These are phyloP conservation scores for Vittaforma corneae DNA, from an alignment of 371 early-diverging fungal species.

Conservation along the genomic window DNA sequence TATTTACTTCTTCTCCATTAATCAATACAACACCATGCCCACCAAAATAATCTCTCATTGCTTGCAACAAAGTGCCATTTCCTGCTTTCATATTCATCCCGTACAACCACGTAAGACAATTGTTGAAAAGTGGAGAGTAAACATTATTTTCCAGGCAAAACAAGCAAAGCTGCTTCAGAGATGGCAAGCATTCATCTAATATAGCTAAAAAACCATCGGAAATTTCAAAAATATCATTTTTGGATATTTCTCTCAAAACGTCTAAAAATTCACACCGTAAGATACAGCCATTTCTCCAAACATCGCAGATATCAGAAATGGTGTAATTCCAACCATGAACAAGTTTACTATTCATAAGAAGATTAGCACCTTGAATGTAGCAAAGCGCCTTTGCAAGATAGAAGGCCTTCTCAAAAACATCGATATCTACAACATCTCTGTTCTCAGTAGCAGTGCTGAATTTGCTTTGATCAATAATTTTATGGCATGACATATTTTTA, in stretches of 20 bases:
- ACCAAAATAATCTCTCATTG: slow-evolving; percentile 91
- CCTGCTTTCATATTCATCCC: slow-evolving; percentile 74
- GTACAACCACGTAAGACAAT: slow-evolving; percentile 73
- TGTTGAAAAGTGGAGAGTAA: slow-evolving; percentile 75
- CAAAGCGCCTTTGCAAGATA: slow-evolving; percentile 89
- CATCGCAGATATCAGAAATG: slow-evolving; percentile 80
- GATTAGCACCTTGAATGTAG: slow-evolving; percentile 95
- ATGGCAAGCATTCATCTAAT: slow-evolving; percentile 70
- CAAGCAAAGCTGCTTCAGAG: slow-evolving; percentile 70
- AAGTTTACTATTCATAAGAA: slow-evolving; percentile 82
- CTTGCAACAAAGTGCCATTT: slow-evolving; percentile 87
- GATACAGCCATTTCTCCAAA: slow-evolving; percentile 99
- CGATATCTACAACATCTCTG: slow-evolving; percentile 49
- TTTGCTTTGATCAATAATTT: too few species aligned
- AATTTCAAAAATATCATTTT: slow-evolving; percentile 25
- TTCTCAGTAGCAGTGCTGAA: slow-evolving; percentile 5
- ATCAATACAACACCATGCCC: slow-evolving; percentile 66
- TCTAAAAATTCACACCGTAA: slow-evolving; percentile 69
- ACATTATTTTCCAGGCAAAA: slow-evolving; percentile 71
- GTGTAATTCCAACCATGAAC: slow-evolving; percentile 81
- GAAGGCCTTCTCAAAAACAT: slow-evolving; percentile 76
- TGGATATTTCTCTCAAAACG: slow-evolving; percentile 13
- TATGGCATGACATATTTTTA: slow-evolving; percentile 60
- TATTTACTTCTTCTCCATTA: slow-evolving; percentile 38
- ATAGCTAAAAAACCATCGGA: slow-evolving; percentile 11